Base-by-base conservation (phyloP, 2,329 filamentous ascomycete species). In the Arthrobotrys pseudoclavata region DNA sequence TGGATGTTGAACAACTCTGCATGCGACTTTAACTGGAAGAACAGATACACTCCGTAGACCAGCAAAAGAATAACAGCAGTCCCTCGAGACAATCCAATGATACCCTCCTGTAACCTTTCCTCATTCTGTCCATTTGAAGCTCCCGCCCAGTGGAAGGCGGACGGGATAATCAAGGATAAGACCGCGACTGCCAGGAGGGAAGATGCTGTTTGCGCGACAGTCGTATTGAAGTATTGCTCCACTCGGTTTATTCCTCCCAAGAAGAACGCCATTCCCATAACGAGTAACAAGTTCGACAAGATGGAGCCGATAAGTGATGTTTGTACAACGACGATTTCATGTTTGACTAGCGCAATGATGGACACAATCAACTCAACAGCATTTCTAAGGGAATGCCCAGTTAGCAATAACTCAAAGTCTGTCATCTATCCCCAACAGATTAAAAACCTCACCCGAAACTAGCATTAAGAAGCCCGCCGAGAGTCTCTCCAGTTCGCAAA, bases 231-330 rank as follows among this genome's bases (percentile, higher is more conserved):
- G 83, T 89, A 91, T 83, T 97, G 95, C 26, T 81, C 79, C 2
- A 80, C 40, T 29, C 80, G 79, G 24, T 79, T 81, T 18, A 79
- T 76, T 12, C 80, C 80, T 3, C 80, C 80, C 10, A 80, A 69
- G 15, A 81, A 77, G 45, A 81, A 81, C 4, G 79, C 57, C 72
- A 80, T 79, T 12, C 80, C 80, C 31, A 96, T 86, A 96, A 97
- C 83, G 91, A 96, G 89, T 94, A 96, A 69, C 93, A 98, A 84
- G 83, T 97, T 97, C 48, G 94, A 97, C 22, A 97, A 86, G 83
- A 97, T 97, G 83, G 91, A 94, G 69, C 94, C 94, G 79, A 97
- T 92, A 29, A 98, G 86, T 0, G 94, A 97, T 0, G 94, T 97
- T 84, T 97, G 93, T 5, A 97, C 94, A 77, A 98, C 96, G 37